Percentiles rank a stretch among this genome's conserved stretches.
Conservation (phyloP, 768 basidiomycete species). For the Scleroderma bovista region DNA sequence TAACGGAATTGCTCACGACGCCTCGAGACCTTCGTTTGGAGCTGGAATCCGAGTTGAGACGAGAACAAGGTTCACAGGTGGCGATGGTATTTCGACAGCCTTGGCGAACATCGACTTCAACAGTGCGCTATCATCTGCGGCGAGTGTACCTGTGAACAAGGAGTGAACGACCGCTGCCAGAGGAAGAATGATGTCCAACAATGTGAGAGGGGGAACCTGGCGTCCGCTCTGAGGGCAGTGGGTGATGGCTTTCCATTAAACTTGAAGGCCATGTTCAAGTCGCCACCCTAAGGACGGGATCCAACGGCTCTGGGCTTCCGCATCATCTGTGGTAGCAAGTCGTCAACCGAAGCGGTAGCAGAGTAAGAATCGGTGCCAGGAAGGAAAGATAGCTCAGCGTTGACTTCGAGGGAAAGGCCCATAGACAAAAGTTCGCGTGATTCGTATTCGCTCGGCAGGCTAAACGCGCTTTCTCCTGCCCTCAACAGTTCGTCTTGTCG, state of each 20-base stretch:
- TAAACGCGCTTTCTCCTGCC: conserved; percentile 18
- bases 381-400: conserved; percentile 33
- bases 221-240: conserved; percentile 3
- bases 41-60: conserved; percentile 42
- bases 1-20: conserved; percentile 9
- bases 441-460: conserved; percentile 10
- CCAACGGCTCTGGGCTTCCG: conserved; percentile 28
- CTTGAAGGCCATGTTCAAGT: conserved; percentile 66
- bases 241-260: conserved; percentile 52
- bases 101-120: conserved; percentile 52
- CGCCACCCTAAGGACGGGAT: conserved; percentile 53
- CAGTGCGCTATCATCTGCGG: conserved; percentile 47
- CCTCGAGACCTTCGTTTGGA: conserved; percentile 29
- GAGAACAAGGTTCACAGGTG: conserved; percentile 28
- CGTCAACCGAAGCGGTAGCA: conserved; percentile 31
- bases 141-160: conserved; percentile 40
- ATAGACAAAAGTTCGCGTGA: conserved; percentile 11
- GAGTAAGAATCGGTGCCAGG: conserved; percentile 31
- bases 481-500: conserved; percentile 24
- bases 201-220: conserved; percentile 40
- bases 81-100: conserved; percentile 34
- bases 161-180: conserved; percentile 46
- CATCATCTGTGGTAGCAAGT: conserved; percentile 13
- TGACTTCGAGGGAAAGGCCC: conserved; percentile 20
- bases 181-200: conserved; percentile 75